Evolutionary conservation across 805 yeast genomes (phyloP).

Genomic region (Ogataea trehalophila): DNA sequence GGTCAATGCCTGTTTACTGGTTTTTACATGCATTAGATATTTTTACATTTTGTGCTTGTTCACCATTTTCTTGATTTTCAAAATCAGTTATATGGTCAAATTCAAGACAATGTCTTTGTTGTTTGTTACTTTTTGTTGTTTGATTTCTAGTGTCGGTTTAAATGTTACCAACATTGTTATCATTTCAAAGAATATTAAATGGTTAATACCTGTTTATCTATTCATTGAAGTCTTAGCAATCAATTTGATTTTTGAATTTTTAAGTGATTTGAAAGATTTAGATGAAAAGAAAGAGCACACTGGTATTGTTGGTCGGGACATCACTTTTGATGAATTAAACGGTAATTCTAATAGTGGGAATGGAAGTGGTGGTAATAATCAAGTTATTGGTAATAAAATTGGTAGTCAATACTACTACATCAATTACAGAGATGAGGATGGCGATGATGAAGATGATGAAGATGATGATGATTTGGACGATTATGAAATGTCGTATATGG

Average conservation of each 20-base stretch:
- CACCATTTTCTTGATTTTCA: slow-evolving; percentile 35
- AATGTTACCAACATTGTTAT: slow-evolving; percentile 23
- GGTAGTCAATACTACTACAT: neutral
- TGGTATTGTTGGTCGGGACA: slow-evolving; percentile 61
- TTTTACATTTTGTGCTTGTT: slow-evolving; percentile 29
- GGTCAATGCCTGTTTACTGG: slow-evolving; percentile 26
- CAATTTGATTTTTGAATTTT: slow-evolving; percentile 64
- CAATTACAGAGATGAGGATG: neutral
- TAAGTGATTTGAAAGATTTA: slow-evolving; percentile 45
- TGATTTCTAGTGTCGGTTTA: slow-evolving; percentile 31
- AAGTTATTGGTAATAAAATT: neutral
- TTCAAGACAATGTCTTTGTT: slow-evolving; percentile 45
- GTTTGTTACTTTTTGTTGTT: slow-evolving; percentile 33
- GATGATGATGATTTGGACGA: neutral
- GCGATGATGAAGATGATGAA: slow-evolving; percentile 1
- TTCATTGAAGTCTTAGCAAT: slow-evolving; percentile 46
- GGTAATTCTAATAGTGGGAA: too few relatives aligned
- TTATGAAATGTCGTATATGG: neutral
- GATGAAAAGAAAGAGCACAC: slow-evolving; percentile 47
- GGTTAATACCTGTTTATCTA: slow-evolving; percentile 44
- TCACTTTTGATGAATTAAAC: slow-evolving; percentile 21
- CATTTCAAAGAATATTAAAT: slow-evolving; percentile 37
- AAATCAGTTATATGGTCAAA: slow-evolving; percentile 42
- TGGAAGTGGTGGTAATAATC: too few relatives aligned
- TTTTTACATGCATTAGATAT: slow-evolving; percentile 27